phyloP scores from a whole-genome alignment of 371 early-diverging fungal genomes.

The Rhizopus delemar region DNA sequence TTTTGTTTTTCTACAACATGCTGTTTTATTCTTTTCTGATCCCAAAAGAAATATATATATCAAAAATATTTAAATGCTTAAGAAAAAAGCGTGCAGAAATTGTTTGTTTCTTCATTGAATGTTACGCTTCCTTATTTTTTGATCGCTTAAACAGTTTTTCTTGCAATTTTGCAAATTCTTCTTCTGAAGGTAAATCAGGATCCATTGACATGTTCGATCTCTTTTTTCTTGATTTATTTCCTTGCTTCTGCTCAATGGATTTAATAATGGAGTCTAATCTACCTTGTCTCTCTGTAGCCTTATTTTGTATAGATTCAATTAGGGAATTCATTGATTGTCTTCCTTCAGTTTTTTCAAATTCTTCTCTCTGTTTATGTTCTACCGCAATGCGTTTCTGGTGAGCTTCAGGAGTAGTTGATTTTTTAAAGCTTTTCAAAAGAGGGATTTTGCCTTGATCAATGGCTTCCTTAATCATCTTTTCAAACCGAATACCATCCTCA shows the following conservation, averaged over 20 bases:
- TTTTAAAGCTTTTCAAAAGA: slow-evolving; percentile 46
- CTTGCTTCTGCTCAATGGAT: slow-evolving; percentile 38
- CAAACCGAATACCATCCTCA: slow-evolving; percentile 73
- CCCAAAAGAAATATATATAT: no score
- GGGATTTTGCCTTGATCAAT: slow-evolving; percentile 61
- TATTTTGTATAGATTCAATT: slow-evolving; percentile 50
- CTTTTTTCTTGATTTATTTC: slow-evolving; percentile 9
- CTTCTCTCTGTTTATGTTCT: slow-evolving; percentile 60
- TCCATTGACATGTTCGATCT: slow-evolving; percentile 11
- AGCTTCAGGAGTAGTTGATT: slow-evolving; percentile 54
- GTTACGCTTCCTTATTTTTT: slow-evolving; percentile 3
- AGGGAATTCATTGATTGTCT: slow-evolving; percentile 35
- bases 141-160: slow-evolving; percentile 49
- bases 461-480: slow-evolving; percentile 62
- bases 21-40: no score
- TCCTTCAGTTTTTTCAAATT: slow-evolving; percentile 46
- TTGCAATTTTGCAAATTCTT: slow-evolving; percentile 63
- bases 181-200: slow-evolving; percentile 57
- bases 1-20: neutral
- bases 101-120: slow-evolving; percentile 4
- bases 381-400: slow-evolving; percentile 52
- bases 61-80: no score
- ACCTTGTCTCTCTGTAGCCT: slow-evolving; percentile 35
- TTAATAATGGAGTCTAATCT: slow-evolving; percentile 53
- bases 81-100: neutral